These are phyloP conservation scores for Malania oleifera DNA, from an alignment of 164 flowering plant genomes.

Conservation along the genomic window DNA sequence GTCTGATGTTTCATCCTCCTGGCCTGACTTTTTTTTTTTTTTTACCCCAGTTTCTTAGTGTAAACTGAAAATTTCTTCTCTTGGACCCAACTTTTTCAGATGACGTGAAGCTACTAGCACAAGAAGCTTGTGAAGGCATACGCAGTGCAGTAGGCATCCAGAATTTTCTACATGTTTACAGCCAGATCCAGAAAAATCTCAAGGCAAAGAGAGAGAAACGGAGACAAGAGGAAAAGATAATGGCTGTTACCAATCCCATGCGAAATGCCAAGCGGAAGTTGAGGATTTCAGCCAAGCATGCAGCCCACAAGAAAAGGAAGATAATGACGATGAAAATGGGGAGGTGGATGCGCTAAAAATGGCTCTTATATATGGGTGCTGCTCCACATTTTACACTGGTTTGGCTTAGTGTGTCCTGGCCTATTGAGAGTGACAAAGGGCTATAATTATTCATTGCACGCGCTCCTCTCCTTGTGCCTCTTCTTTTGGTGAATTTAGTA, in stretches of 20 bases:
- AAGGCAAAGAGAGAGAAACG: slow-evolving; percentile 73
- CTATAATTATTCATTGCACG: too few species aligned
- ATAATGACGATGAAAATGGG: slow-evolving; percentile 65
- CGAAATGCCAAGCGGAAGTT: slow-evolving; percentile 84
- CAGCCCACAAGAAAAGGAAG: slow-evolving; percentile 75
- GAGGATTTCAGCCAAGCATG: slow-evolving; percentile 58
- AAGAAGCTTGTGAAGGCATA: slow-evolving; percentile 46
- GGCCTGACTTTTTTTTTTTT: background rate
- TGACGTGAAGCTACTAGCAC: slow-evolving; percentile 67
- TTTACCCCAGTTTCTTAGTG: background rate
- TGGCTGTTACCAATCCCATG: slow-evolving; percentile 77
- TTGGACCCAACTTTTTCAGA: slow-evolving; percentile 33
- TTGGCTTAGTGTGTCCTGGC: too few species aligned
- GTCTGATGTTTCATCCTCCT: background rate
- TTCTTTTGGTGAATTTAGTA: too few species aligned
- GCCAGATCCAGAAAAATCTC: slow-evolving; percentile 51
- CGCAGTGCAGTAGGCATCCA: slow-evolving; percentile 41
- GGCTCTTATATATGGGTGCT: too few species aligned
- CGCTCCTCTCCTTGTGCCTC: too few species aligned
- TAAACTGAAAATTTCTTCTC: background rate
- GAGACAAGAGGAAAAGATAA: slow-evolving; percentile 59
- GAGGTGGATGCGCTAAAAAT: slow-evolving; percentile 41
- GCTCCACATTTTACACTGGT: too few species aligned
- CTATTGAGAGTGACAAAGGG: too few species aligned
- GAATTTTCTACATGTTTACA: slow-evolving; percentile 44